Base-by-base conservation (phyloP, 179 eudicot genomes). In the Actinidia arguta region DNA sequence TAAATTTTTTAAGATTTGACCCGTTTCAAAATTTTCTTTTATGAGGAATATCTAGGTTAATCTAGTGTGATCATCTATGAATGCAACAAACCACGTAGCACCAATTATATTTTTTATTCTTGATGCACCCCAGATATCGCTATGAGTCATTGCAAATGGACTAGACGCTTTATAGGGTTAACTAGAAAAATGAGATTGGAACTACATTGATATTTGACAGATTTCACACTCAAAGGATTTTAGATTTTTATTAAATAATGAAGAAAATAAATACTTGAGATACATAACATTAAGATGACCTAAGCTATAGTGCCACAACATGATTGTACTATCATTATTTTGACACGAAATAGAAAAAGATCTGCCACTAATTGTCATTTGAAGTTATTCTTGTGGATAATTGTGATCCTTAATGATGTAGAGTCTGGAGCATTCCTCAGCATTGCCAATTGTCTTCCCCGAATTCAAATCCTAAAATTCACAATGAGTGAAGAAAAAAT, bases 381-480 rank as follows among this genome's bases (percentile, higher is more conserved):
- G 52, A 46, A 31, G 55, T n/a, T 48, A 5, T 20, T 46, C 18
- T 20, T 9, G 0, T 36, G 73, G 51, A 69, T 69, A 69, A 8
- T 69, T 2, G 22, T 12, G 6, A 20, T 36, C 51, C 22, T 46
- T 72, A 22, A 48, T 17, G 31, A 72, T 39, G 13, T 72, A 72
- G 14, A 72, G 56, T n/a, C 55, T 7, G 8, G 55, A 47, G 22
- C 75, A 10, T 46, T 17, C 17, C 55, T 72, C 55, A 47, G 31
- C 56, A 72, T n/a, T 72, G 7, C 75, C 56, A 72, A 72, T 72
- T 22, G 6, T 72, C 31, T 36, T 72, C 16, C 31, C 31, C 54
- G 17, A 72, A 72, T 70, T 27, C 74, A 70, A 70, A 44, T 44
- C 27, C 54, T 70, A 8, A 70, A 70, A 70, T 20, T 46, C 75